These are phyloP conservation scores for Citrus australasica DNA, from an alignment of 345 rosid genomes.

Conservation along the genomic window DNA sequence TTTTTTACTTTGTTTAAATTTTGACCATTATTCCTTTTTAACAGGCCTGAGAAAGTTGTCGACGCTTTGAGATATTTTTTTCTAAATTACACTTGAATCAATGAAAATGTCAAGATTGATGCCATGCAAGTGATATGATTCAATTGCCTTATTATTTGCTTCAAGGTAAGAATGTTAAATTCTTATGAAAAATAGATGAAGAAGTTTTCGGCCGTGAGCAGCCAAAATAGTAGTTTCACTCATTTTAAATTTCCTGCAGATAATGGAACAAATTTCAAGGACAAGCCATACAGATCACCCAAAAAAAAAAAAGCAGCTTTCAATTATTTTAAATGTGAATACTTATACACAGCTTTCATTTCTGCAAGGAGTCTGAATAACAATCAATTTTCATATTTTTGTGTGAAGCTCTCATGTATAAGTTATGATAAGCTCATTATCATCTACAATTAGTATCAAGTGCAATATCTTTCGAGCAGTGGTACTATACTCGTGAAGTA, in stretches of 20 bases:
- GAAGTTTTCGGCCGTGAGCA: background rate
- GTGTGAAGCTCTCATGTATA: background rate
- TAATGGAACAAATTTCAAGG: background rate
- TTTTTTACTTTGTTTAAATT: background rate
- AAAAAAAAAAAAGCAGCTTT: no score
- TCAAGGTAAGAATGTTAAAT: background rate
- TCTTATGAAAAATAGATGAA: background rate
- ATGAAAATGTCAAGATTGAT: conserved; percentile 7
- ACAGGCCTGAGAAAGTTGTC: conserved; percentile 97
- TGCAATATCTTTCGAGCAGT: background rate
- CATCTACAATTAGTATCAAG: background rate
- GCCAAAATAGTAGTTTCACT: background rate
- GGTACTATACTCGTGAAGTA: background rate
- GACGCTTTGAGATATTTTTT: conserved; percentile 64
- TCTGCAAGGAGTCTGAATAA: no score
- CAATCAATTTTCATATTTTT: background rate
- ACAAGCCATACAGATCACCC: background rate
- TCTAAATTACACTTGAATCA: conserved; percentile 22
- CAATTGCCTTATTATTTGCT: background rate
- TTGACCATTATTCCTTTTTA: conserved; percentile 6
- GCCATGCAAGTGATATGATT: background rate
- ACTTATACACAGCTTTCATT: background rate
- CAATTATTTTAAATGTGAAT: background rate
- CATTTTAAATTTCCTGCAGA: background rate
- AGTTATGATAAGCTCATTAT: background rate